A percentile compares a stretch with the other conserved stretches of the same genome.
Conservation (phyloP, 2,329 filamentous ascomycete species). For the Bipolaris oryzae region DNA sequence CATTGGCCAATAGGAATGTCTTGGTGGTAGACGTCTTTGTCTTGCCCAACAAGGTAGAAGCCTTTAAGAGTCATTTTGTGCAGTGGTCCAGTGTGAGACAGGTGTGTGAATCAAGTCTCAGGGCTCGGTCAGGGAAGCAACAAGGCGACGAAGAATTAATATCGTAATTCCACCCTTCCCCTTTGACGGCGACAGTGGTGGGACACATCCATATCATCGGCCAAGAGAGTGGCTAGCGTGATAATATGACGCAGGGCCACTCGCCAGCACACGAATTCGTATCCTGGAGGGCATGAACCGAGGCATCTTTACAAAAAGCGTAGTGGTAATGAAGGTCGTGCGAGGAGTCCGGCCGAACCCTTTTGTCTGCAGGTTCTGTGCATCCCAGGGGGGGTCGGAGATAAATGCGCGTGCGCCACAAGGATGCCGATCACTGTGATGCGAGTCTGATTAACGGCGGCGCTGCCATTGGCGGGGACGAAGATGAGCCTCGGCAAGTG, state of each 20-base stretch:
- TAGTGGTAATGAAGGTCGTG: constrained; percentile 5
- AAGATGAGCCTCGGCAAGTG: constrained; percentile 14
- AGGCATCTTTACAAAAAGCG: not conserved
- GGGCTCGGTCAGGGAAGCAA: constrained; percentile 1
- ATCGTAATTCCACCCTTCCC: not conserved
- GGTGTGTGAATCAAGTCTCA: not conserved
- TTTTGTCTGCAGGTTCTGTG: constrained; percentile 3
- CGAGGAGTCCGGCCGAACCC: constrained; percentile 12
- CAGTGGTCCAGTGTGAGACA: not conserved
- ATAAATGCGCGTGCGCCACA: constrained; percentile 2
- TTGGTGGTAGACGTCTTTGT: constrained; percentile 20
- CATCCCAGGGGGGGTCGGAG: not conserved
- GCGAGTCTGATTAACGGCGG: constrained; percentile 1
- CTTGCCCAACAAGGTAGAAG: constrained; percentile 23
- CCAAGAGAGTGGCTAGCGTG: constrained; percentile 1
- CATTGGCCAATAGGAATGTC: constrained; percentile 24
- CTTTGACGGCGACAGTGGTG: not conserved
- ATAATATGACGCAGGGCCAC: constrained; percentile 5
- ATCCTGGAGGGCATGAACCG: not conserved
- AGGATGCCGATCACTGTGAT: not conserved
- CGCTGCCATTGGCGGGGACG: constrained; percentile 2
- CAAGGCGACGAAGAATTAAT: not conserved
- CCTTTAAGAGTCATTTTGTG: constrained; percentile 23
- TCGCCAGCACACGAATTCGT: not conserved
- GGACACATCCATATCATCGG: not conserved